Conservation (phyloP, 2,329 filamentous ascomycete genomes). For the Ascochyta clinopodiicola region DNA sequence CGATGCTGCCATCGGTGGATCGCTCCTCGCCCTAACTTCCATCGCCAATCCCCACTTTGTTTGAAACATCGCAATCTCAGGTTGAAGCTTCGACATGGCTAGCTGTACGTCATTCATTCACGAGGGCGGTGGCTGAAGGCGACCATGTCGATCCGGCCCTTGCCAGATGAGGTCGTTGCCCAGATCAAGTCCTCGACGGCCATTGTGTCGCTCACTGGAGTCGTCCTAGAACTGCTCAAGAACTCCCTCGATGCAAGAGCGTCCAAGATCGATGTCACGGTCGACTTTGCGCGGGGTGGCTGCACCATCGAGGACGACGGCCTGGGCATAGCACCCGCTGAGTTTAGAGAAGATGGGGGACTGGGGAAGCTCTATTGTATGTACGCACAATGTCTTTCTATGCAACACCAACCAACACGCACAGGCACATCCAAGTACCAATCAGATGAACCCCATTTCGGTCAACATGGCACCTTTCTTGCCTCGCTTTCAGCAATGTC, state of each 20-base stretch:
- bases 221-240: slow-evolving; percentile 74
- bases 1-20: slow-evolving; percentile 12
- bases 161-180: slow-evolving; percentile 73
- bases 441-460: slow-evolving; percentile 60
- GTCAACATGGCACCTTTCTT: slow-evolving; percentile 76
- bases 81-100: slow-evolving; percentile 4
- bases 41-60: slow-evolving; percentile 8
- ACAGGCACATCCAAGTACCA: slow-evolving; percentile 79
- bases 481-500: slow-evolving; percentile 78
- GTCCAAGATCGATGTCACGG: slow-evolving; percentile 68
- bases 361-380: slow-evolving; percentile 76
- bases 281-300: slow-evolving; percentile 77
- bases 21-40: slow-evolving; percentile 4
- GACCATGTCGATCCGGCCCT: slow-evolving; percentile 62
- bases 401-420: slow-evolving; percentile 9
- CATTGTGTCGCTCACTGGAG: slow-evolving; percentile 76
- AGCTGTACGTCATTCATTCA: neutral
- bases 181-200: slow-evolving; percentile 86
- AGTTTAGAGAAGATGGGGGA: slow-evolving; percentile 75
- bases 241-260: slow-evolving; percentile 86
- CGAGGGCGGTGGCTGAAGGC: slow-evolving; percentile 10
- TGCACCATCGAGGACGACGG: slow-evolving; percentile 89
- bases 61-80: slow-evolving; percentile 1
- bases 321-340: slow-evolving; percentile 72
- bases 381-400: slow-evolving; percentile 19